Base-by-base conservation (phyloP, 2,329 filamentous ascomycete species). In the Colletotrichum sp. region DNA sequence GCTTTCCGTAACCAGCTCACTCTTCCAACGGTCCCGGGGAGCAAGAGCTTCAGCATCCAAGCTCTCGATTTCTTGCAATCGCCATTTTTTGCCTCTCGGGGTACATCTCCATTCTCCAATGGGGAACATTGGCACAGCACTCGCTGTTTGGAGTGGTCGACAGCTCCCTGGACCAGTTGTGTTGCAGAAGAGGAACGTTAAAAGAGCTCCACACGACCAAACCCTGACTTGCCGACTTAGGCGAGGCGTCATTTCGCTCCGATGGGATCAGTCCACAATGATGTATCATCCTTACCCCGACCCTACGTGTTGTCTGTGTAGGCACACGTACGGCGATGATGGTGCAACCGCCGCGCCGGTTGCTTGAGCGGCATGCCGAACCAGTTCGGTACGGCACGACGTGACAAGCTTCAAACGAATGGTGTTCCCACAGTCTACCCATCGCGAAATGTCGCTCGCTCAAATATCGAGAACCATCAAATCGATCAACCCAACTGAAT, bases 221-320 rank as follows among this genome's bases (percentile, higher is more conserved):
- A 34, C 76, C 55, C 76, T 76, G 57, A 72, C 72, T 77, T 77
- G 76, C 76, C 69, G 76, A 72, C 64, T 69, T 64, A 65, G 72
- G 68, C 68, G 69, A 77, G 72, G 77, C 72, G 69, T 78, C 76
- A 77, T 77, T 55, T 78, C 65, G 75, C 71, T 75, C 77, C 77
- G 32, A 71, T 32, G 32, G 69, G 55, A 78, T 78, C 77, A 78
- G 77, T 78, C 77, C 77, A 78, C 76, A 73, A 74, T 67, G 68
- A 77, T 74, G 70, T 74, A 71, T 60, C 59, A 32, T 32, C 30
- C 64, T 34, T 70, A 77, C 70, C 70, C 67, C 76, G 73, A 74
- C 60, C 60, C 64, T 39, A 12, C 30, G 36, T 39, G 24, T 60
- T 65, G 69, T 55, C 32, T 60, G 16, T 30, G 52, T 44, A 63